Evolutionary conservation across 305 asterid species (phyloP).

Genomic region (Fraxinus sp.): DNA sequence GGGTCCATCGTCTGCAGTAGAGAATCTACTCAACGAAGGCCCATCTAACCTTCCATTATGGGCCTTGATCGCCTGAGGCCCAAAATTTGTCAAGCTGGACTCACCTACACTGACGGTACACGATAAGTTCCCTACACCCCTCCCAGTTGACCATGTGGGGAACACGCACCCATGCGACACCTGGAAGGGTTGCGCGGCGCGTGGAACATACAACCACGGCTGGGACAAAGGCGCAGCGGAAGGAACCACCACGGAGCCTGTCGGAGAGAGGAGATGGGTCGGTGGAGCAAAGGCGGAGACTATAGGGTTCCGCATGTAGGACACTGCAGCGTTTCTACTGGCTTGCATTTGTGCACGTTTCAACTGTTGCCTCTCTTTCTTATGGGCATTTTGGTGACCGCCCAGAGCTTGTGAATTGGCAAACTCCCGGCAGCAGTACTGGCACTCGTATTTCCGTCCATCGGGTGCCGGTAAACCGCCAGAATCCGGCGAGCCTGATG

Average conservation of each 20-base stretch:
- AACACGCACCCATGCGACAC: slow-evolving; percentile 71
- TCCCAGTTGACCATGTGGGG: slow-evolving; percentile 36
- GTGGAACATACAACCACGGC: slow-evolving; percentile 77
- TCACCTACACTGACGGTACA: slow-evolving; percentile 48
- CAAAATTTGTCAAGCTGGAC: slow-evolving; percentile 41
- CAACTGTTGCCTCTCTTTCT: slow-evolving; percentile 81
- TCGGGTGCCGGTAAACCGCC: slow-evolving; percentile 44
- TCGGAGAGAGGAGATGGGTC: slow-evolving; percentile 64
- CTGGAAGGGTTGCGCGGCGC: slow-evolving; percentile 67
- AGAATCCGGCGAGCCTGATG: slow-evolving; percentile 50
- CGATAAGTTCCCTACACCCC: slow-evolving; percentile 40
- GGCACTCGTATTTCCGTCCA: slow-evolving; percentile 90
- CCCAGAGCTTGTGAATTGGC: slow-evolving; percentile 92
- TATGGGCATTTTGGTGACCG: slow-evolving; percentile 95
- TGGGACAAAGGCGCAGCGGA: slow-evolving; percentile 32
- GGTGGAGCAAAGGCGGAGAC: slow-evolving; percentile 78
- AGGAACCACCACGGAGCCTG: slow-evolving; percentile 36
- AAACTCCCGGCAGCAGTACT: slow-evolving; percentile 80
- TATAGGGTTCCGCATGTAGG: slow-evolving; percentile 83
- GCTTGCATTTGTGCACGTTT: slow-evolving; percentile 91
- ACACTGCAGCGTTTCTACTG: slow-evolving; percentile 73
- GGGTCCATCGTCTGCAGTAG: slow-evolving; percentile 49
- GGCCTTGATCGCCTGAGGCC: slow-evolving; percentile 51
- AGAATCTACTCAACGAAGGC: slow-evolving; percentile 70
- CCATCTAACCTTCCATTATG: slow-evolving; percentile 54